Conservation (phyloP, 108 stramenopile genomes). For the Ochromonas danica region DNA sequence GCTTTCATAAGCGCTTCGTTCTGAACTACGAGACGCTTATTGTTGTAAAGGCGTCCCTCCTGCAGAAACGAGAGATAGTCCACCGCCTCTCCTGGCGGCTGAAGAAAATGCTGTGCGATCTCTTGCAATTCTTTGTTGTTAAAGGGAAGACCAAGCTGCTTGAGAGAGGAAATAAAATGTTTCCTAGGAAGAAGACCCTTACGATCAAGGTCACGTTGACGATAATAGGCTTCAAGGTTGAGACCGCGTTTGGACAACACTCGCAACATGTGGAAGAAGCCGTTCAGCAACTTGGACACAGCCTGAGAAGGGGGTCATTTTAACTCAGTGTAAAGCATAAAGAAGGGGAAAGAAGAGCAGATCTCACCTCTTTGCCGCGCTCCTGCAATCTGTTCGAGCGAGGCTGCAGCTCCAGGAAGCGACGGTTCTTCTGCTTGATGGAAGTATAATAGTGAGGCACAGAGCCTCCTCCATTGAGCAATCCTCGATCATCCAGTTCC, state of each 20-base stretch:
- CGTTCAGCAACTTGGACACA: neutral
- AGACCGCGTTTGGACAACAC: neutral
- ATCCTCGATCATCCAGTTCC: constrained; percentile 27
- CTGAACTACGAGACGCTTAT: too few relatives aligned
- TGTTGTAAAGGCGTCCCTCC: neutral
- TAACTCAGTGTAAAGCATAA: neutral
- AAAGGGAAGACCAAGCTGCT: neutral
- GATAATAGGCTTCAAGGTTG: neutral
- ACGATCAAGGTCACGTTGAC: neutral
- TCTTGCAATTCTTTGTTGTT: neutral
- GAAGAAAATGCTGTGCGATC: neutral
- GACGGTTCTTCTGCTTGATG: neutral
- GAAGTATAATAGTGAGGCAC: constrained; percentile 23
- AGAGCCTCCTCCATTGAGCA: constrained; percentile 14
- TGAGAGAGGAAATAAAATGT: neutral
- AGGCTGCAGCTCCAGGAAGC: neutral
- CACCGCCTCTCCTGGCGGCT: neutral
- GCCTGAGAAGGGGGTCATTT: neutral
- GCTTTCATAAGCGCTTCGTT: too few relatives aligned
- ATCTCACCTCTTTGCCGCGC: neutral
- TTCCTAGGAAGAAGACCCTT: neutral
- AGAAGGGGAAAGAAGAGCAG: neutral
- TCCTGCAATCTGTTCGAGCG: neutral
- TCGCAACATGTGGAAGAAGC: neutral
- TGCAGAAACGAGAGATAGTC: neutral